Evolutionary conservation across 257 asterid species (phyloP).

Genomic region (Gentiana macrophylla): DNA sequence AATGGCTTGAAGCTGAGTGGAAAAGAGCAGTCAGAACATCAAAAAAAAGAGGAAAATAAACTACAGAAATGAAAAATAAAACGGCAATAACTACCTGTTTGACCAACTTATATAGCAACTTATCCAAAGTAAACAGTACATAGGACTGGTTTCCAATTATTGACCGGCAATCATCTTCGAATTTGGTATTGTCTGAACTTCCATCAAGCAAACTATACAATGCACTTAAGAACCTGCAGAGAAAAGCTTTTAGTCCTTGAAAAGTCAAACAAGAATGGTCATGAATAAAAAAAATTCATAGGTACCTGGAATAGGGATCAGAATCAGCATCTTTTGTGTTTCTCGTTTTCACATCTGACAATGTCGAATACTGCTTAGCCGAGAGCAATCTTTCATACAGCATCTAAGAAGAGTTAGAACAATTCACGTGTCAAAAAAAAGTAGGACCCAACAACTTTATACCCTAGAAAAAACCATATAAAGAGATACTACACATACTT

Average conservation of each 20-base stretch:
- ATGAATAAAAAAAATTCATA: neutral
- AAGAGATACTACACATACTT: constrained; percentile 35
- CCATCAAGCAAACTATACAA: constrained; percentile 91
- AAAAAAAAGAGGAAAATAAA: constrained; percentile 3
- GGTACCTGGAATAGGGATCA: constrained; percentile 39
- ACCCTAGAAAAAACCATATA: neutral
- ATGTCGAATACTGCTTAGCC: constrained; percentile 33
- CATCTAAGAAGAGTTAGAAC: constrained; percentile 13
- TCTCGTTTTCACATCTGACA: constrained; percentile 28
- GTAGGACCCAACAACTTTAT: neutral
- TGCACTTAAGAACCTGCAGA: constrained; percentile 75
- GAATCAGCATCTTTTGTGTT: constrained; percentile 24
- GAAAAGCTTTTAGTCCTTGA: neutral
- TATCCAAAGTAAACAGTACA: constrained; percentile 88
- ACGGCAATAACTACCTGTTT: constrained; percentile 45
- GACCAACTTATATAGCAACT: constrained; percentile 82
- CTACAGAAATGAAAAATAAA: neutral
- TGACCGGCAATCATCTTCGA: constrained; percentile 94
- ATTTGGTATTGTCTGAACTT: constrained; percentile 77
- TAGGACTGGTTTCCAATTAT: constrained; percentile 90
- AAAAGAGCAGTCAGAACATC: constrained; percentile 1
- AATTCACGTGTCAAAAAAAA: too few relatives aligned
- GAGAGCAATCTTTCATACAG: constrained; percentile 37
- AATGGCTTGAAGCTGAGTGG: constrained; percentile 36
- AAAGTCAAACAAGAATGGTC: neutral